Evolutionary conservation across 78 protist genomes (phyloP).

Genomic region (Monosiga brevicollis): DNA sequence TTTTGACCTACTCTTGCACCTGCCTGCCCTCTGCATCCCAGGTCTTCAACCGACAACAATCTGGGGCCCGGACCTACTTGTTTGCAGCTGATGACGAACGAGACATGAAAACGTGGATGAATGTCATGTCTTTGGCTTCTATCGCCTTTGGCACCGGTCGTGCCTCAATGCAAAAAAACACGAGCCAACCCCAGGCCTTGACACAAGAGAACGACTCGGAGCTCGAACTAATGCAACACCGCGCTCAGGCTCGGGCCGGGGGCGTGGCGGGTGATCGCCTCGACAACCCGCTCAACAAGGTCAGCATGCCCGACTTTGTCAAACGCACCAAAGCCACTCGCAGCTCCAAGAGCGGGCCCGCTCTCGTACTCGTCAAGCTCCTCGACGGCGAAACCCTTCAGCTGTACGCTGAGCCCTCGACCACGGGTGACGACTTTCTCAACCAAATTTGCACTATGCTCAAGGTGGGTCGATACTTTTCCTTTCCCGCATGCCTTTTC

Average conservation of each 20-base stretch:
- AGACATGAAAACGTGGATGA: background rate
- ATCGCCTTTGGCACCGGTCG: background rate
- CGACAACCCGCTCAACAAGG: too few species aligned
- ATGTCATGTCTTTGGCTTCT: background rate
- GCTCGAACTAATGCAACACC: background rate
- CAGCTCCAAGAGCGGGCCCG: too few species aligned
- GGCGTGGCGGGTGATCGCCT: too few species aligned
- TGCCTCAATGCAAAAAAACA: background rate
- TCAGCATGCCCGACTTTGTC: too few species aligned
- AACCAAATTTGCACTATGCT: background rate
- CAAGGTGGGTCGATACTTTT: too few species aligned
- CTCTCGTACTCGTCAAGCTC: background rate
- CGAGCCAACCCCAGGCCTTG: background rate
- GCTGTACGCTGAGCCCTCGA: background rate
- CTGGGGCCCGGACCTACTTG: background rate
- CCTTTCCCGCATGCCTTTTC: too few species aligned
- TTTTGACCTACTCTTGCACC: too few species aligned
- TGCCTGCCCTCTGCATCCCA: too few species aligned
- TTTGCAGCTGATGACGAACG: background rate
- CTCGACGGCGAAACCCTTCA: background rate
- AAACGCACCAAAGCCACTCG: too few species aligned
- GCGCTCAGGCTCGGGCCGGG: background rate
- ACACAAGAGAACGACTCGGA: background rate
- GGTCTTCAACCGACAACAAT: background rate
- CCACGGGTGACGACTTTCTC: background rate